Percentiles rank a stretch among this genome's conserved stretches.
phyloP scores from a whole-genome alignment of 345 rosid species.

The Limnanthes douglasii region DNA sequence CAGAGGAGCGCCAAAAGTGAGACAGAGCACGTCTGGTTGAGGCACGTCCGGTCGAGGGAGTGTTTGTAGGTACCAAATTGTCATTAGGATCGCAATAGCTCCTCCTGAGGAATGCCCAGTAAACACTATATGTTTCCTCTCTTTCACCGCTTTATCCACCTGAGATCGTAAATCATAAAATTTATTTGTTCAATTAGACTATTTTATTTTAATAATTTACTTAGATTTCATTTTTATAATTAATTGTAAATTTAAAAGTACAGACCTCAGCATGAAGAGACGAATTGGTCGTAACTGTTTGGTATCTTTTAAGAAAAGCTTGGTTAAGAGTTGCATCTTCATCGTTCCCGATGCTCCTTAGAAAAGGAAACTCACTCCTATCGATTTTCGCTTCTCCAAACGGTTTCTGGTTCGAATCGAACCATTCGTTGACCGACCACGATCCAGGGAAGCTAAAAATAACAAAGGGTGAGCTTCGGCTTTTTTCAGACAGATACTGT shows the following conservation, averaged over 20 bases:
- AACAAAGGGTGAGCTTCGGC: constrained; percentile 7
- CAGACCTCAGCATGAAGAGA: constrained; percentile 25
- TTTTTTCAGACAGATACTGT: constrained; percentile 13
- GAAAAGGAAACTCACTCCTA: constrained; percentile 27
- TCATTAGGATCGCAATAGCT: constrained; percentile 47
- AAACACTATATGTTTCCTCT: constrained; percentile 37
- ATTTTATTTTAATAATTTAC: neutral
- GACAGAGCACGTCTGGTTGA: constrained; percentile 19
- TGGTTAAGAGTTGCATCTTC: constrained; percentile 41
- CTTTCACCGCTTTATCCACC: constrained; percentile 26
- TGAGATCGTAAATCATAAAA: no score
- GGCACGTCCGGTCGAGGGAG: constrained; percentile 2
- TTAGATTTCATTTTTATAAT: neutral
- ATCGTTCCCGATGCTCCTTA: constrained; percentile 36
- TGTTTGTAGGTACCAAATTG: constrained; percentile 49
- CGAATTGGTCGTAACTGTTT: constrained; percentile 7
- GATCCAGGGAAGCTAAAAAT: constrained; percentile 37
- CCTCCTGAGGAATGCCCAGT: constrained; percentile 85
- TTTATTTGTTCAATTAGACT: no score
- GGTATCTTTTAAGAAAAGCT: constrained; percentile 30
- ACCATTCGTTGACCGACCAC: constrained; percentile 28
- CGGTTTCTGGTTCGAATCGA: constrained; percentile 7
- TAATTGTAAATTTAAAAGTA: neutral
- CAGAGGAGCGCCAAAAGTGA: constrained; percentile 85
- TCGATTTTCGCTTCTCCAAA: constrained; percentile 45